These are phyloP conservation scores for Phragmites australis DNA, from an alignment of 176 grass and related monocot genomes.

Conservation along the genomic window DNA sequence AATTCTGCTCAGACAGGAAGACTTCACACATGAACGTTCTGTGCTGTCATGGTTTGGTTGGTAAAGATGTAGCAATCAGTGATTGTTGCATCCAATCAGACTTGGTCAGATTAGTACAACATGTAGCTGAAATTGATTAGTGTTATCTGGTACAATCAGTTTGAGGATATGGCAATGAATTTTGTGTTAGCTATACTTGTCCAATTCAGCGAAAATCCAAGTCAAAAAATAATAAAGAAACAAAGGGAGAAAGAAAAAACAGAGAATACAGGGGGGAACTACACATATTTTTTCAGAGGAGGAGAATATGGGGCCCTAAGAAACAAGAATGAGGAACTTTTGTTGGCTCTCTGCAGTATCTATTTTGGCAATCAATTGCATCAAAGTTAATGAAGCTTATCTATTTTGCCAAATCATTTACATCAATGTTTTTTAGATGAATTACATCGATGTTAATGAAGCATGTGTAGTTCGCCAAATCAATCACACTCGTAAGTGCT, in stretches of 20 bases:
- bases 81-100: no score
- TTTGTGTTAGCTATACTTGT: no score
- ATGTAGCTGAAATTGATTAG: not conserved
- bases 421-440: no score
- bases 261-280: no score
- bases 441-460: no score
- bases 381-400: not conserved
- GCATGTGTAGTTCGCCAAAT: not conserved
- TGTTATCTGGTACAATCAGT: not conserved
- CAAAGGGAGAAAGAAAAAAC: not conserved
- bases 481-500: not conserved
- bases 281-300: no score
- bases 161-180: not conserved
- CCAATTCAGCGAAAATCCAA: not conserved
- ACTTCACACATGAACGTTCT: not conserved
- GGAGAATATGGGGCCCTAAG: no score
- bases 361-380: not conserved
- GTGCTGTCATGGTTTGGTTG: conserved; percentile 24
- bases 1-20: not conserved
- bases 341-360: not conserved
- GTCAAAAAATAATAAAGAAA: not conserved
- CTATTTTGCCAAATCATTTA: not conserved
- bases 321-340: not conserved
- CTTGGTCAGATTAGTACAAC: conserved; percentile 16
- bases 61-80: not conserved